phyloP scores from a whole-genome alignment of 805 yeast genomes.

The Sporopachydermia quercuum region DNA sequence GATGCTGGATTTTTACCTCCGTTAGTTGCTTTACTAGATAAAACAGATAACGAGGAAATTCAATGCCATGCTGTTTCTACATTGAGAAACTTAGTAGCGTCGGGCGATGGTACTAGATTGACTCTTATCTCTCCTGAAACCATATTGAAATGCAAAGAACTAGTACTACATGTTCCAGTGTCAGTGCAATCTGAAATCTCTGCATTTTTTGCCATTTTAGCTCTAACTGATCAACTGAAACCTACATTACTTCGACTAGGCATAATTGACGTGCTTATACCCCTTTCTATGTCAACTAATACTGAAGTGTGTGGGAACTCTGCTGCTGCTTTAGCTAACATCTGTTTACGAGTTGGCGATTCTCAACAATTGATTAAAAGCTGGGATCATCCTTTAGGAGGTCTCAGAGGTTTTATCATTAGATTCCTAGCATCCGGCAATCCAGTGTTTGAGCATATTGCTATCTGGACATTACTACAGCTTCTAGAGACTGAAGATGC shows the following conservation, averaged over 20 bases:
- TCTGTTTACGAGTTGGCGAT: slow-evolving; percentile 80
- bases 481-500: slow-evolving; percentile 72
- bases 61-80: slow-evolving; percentile 98
- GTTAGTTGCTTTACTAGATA: slow-evolving; percentile 64
- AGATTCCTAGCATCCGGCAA: slow-evolving; percentile 72
- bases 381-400: slow-evolving; percentile 73
- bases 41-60: slow-evolving; percentile 83
- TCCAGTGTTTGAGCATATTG: slow-evolving; percentile 94
- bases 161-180: slow-evolving; percentile 75
- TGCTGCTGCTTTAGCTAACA: slow-evolving; percentile 94
- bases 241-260: slow-evolving; percentile 70
- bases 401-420: slow-evolving; percentile 70
- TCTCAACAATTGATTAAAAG: slow-evolving; percentile 63
- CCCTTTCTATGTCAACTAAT: slow-evolving; percentile 74
- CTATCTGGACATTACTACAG: slow-evolving; percentile 92
- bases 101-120: slow-evolving; percentile 81
- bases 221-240: slow-evolving; percentile 90
- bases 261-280: slow-evolving; percentile 76
- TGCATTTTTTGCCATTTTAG: slow-evolving; percentile 94
- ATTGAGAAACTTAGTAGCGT: slow-evolving; percentile 88
- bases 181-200: slow-evolving; percentile 92
- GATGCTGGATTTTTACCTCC: slow-evolving; percentile 96
- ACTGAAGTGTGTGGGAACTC: slow-evolving; percentile 97
- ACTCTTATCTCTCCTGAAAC: slow-evolving; percentile 93
- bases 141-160: slow-evolving; percentile 78